Conservation (phyloP, 1,284 basidiomycete species). For the Malassezia nana region DNA sequence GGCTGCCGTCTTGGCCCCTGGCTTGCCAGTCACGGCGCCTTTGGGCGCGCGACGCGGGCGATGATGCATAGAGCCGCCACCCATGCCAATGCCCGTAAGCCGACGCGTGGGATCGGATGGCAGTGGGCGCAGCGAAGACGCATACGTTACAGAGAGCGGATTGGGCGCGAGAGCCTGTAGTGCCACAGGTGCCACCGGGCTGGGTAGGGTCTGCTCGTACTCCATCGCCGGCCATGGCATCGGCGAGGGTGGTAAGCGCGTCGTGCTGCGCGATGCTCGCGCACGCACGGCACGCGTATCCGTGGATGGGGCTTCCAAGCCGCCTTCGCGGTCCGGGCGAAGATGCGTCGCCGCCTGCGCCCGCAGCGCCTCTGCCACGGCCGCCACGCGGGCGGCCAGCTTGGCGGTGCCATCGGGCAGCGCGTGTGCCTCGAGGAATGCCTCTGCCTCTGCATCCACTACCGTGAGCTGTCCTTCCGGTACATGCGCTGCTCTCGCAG, state of each 20-base stretch:
- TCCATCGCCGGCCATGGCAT: slow-evolving; percentile 5
- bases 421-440: not conserved
- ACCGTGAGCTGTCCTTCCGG: not conserved
- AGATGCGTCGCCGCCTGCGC: not conserved
- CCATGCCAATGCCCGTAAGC: slow-evolving; percentile 37
- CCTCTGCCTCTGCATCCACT: not conserved
- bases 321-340: not conserved
- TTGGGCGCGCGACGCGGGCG: slow-evolving; percentile 26
- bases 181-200: slow-evolving; percentile 31
- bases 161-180: slow-evolving; percentile 39
- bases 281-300: not conserved
- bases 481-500: not conserved
- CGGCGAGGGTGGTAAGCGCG: slow-evolving; percentile 13
- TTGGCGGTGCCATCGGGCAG: not conserved
- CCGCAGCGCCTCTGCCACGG: not conserved
- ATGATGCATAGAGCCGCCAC: slow-evolving; percentile 41
- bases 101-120: slow-evolving; percentile 41
- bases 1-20: slow-evolving; percentile 10
- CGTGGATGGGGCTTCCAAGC: not conserved
- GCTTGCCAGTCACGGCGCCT: slow-evolving; percentile 2
- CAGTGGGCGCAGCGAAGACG: slow-evolving; percentile 41
- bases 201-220: slow-evolving; percentile 2
- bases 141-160: slow-evolving; percentile 43
- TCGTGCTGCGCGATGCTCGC: not conserved
- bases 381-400: not conserved